phyloP scores from a whole-genome alignment of 352 stramenopile genomes.

The Phytophthora fragariaefolia region DNA sequence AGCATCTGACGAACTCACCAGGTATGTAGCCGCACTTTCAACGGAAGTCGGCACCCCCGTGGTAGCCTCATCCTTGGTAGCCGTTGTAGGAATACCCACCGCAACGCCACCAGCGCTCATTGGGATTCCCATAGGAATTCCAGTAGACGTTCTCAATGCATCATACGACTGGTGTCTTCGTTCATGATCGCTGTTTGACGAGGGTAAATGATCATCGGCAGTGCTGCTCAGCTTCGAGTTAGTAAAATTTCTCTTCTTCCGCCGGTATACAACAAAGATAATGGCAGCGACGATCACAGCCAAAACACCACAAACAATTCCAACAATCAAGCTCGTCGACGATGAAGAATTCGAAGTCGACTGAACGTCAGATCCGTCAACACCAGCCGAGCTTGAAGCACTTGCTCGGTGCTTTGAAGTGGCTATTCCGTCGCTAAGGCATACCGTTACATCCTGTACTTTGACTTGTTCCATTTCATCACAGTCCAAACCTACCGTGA shows the following conservation, averaged over 20 bases:
- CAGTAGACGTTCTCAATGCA: constrained; percentile 20
- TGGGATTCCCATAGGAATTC: constrained; percentile 28
- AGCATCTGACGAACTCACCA: constrained; percentile 1
- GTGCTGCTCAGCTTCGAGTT: constrained; percentile 27
- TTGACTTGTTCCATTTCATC: constrained; percentile 37
- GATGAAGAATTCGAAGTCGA: constrained; percentile 12
- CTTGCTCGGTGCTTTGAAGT: constrained; percentile 22
- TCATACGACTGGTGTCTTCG: constrained; percentile 13
- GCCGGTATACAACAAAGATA: constrained; percentile 21
- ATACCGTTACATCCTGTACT: constrained; percentile 36
- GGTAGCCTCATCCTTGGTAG: constrained; percentile 6
- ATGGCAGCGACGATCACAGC: constrained; percentile 18
- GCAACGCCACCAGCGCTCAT: constrained; percentile 29
- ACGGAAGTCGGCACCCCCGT: constrained; percentile 17
- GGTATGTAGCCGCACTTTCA: constrained; percentile 11
- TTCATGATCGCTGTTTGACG: constrained; percentile 7
- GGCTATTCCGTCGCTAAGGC: constrained; percentile 23
- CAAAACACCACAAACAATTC: constrained; percentile 27
- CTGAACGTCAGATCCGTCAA: constrained; percentile 10
- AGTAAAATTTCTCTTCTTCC: constrained; percentile 15
- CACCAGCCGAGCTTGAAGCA: constrained; percentile 9
- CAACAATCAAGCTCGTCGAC: constrained; percentile 26
- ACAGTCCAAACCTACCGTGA: constrained; percentile 29
- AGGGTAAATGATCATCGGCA: constrained; percentile 19
- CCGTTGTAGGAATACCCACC: constrained; percentile 24